Conservation (phyloP, 2,329 filamentous ascomycete species). For the Harringtonia aguacate region DNA sequence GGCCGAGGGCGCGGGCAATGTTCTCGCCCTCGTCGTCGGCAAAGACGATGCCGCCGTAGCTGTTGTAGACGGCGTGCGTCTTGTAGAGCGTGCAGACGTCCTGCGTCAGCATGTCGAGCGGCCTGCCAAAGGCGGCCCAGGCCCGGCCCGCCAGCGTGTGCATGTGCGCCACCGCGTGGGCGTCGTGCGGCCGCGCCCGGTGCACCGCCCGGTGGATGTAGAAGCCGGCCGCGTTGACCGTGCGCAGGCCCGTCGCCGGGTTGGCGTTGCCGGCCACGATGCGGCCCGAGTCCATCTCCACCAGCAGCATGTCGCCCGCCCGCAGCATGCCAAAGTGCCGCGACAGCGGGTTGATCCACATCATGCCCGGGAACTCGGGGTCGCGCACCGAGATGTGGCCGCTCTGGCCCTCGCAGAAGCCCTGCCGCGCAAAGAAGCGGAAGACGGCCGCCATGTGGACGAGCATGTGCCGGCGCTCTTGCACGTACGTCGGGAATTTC, state of each 20-base stretch:
- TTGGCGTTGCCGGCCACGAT: slow-evolving; percentile 51
- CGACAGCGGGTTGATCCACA: slow-evolving; percentile 60
- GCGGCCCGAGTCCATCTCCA: slow-evolving; percentile 45
- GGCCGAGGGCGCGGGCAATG: slow-evolving; percentile 52
- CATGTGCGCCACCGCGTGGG: slow-evolving; percentile 57
- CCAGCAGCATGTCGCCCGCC: slow-evolving; percentile 56
- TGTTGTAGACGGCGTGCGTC: slow-evolving; percentile 47
- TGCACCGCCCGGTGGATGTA: slow-evolving; percentile 60
- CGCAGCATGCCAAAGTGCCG: slow-evolving; percentile 57
- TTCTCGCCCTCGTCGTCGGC: slow-evolving; percentile 52
- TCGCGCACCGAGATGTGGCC: slow-evolving; percentile 57
- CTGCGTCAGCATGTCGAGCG: slow-evolving; percentile 61
- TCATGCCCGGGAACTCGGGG: slow-evolving; percentile 43
- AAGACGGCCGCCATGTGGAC: slow-evolving; percentile 60
- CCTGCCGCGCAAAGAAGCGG: slow-evolving; percentile 52
- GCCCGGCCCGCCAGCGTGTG: slow-evolving; percentile 58
- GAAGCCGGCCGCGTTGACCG: slow-evolving; percentile 58
- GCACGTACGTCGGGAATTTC: slow-evolving; percentile 25
- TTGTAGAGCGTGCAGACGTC: slow-evolving; percentile 56
- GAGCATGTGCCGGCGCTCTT: slow-evolving; percentile 51
- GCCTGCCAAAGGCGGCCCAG: slow-evolving; percentile 53
- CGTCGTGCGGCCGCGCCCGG: slow-evolving; percentile 49
- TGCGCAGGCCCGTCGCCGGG: slow-evolving; percentile 18
- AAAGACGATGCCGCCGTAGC: slow-evolving; percentile 46
- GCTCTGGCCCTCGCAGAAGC: slow-evolving; percentile 54